Evolutionary conservation across 2,329 filamentous ascomycete species (phyloP).

Genomic region (Cylindrodendrum hubeiense): DNA sequence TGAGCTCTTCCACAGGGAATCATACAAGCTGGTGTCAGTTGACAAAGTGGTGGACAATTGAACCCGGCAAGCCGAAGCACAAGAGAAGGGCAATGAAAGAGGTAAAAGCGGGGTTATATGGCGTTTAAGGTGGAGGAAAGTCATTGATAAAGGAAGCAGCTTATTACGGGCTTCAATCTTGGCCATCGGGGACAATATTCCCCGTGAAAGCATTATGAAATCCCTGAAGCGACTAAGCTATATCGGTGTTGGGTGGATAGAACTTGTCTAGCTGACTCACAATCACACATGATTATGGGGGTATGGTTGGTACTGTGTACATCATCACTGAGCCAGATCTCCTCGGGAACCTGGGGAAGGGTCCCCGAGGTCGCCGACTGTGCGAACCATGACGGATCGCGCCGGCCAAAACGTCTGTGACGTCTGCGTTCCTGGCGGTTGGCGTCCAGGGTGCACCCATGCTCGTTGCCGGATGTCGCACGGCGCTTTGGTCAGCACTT

Average conservation of each 20-base stretch:
- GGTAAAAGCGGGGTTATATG: too few relatives aligned
- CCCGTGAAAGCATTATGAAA: background rate
- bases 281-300: background rate
- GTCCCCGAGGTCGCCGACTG: slow-evolving; percentile 24
- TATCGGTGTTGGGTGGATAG: background rate
- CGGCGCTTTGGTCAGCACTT: background rate
- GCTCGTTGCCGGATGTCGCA: background rate
- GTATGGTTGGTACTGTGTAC: background rate
- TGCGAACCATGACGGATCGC: background rate
- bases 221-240: background rate
- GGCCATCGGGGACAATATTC: too few relatives aligned
- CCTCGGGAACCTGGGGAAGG: background rate
- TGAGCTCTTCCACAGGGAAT: too few relatives aligned
- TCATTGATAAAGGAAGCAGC: too few relatives aligned
- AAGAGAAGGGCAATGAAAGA: too few relatives aligned
- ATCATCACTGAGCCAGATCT: background rate
- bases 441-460: background rate
- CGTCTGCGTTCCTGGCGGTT: background rate
- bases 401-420: background rate
- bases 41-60: too few relatives aligned
- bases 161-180: too few relatives aligned
- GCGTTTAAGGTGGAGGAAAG: too few relatives aligned
- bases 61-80: too few relatives aligned
- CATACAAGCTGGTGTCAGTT: too few relatives aligned
- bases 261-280: background rate